phyloP scores from a whole-genome alignment of 139 green algal species.

The Closterium sp. region DNA sequence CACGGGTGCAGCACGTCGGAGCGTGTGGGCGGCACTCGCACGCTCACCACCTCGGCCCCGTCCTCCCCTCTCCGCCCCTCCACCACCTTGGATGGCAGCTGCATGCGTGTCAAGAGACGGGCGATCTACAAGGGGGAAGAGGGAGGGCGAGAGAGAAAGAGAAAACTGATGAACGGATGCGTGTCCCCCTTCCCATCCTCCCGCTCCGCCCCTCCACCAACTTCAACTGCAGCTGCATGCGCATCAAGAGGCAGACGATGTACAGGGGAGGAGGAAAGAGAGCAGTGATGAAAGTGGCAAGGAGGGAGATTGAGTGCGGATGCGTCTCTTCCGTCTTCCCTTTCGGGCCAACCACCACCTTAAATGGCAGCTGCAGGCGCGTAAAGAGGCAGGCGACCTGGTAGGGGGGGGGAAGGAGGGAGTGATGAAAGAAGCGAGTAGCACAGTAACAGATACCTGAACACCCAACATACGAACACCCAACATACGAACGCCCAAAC shows the following conservation, averaged over 20 bases:
- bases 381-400: constrained; percentile 72
- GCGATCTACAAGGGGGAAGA: constrained; percentile 55
- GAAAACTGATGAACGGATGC: not conserved
- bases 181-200: too few species aligned
- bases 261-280: not conserved
- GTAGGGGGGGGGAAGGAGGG: constrained; percentile 2
- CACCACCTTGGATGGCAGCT: constrained; percentile 63
- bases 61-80: constrained; percentile 13
- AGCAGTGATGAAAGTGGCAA: not conserved
- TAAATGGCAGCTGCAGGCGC: constrained; percentile 78
- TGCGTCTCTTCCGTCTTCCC: not conserved
- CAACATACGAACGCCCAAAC: too few species aligned
- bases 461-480: too few species aligned
- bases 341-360: constrained; percentile 15
- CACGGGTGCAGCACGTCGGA: constrained; percentile 93
- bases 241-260: not conserved
- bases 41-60: constrained; percentile 26
- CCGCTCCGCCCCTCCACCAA: too few species aligned
- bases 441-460: too few species aligned
- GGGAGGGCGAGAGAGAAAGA: not conserved
- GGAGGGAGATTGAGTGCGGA: too few species aligned
- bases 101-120: constrained; percentile 80
- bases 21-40: constrained; percentile 75
- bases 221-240: too few species aligned
- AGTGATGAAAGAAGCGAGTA: not conserved